Percentiles rank a stretch among this genome's conserved stretches.
Conservation (phyloP, 176 grass and related monocot species). For the Oryza coarctata region DNA sequence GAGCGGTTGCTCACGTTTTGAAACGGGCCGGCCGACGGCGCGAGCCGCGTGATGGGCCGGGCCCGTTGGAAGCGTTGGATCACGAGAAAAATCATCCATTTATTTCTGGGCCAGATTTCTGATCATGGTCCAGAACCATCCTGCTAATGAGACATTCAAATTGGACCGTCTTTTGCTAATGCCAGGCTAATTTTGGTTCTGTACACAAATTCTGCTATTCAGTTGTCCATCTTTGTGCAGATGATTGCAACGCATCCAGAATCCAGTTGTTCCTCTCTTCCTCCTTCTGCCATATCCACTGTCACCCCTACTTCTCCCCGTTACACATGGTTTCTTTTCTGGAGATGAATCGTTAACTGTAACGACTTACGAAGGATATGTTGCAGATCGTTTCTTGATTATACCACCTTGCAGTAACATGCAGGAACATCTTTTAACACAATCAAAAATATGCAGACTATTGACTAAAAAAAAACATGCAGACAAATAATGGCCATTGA, state of each 20-base stretch:
- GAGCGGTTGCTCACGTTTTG: slow-evolving; percentile 9
- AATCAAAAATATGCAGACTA: neutral
- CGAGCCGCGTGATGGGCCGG: neutral
- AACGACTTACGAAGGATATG: neutral
- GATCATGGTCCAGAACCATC: neutral
- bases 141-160: neutral
- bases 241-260: too few relatives aligned
- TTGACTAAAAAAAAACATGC: slow-evolving; percentile 6
- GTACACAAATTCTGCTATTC: neutral
- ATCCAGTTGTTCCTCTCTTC: too few relatives aligned
- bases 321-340: too few relatives aligned
- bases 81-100: neutral
- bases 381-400: neutral
- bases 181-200: neutral
- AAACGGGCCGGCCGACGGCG: slow-evolving; percentile 18
- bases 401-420: neutral
- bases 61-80: neutral
- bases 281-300: too few relatives aligned
- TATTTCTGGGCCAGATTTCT: neutral
- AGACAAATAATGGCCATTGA: neutral
- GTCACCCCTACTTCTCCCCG: too few relatives aligned
- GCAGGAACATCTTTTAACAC: neutral
- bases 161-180: neutral
- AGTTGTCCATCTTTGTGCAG: too few relatives aligned
- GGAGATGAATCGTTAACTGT: too few relatives aligned